phyloP scores from a whole-genome alignment of 2,329 filamentous ascomycete species.

The Xylaria sp. region DNA sequence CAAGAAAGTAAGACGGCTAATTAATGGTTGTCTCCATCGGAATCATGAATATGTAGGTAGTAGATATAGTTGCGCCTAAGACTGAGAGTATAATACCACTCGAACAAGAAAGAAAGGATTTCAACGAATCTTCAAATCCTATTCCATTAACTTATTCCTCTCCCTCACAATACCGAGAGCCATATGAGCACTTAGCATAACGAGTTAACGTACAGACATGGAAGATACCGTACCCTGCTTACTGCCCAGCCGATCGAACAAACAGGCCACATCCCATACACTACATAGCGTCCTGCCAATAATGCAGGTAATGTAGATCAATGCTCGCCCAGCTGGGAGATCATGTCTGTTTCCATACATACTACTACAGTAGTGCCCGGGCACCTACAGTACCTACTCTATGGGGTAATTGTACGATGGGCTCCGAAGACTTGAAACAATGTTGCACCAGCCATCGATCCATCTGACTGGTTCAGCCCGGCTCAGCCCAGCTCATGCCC shows the following conservation, averaged over 20 bases:
- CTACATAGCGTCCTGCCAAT: too few species aligned
- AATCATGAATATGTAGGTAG: not conserved
- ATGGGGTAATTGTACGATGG: not conserved
- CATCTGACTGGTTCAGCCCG: too few species aligned
- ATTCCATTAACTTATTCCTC: not conserved
- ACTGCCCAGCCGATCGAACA: not conserved
- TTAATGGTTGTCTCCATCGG: too few species aligned
- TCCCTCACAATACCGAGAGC: not conserved
- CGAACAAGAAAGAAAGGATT: not conserved
- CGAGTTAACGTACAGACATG: not conserved
- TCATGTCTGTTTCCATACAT: not conserved
- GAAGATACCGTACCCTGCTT: not conserved
- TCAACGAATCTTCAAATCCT: too few species aligned
- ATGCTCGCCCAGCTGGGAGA: not conserved
- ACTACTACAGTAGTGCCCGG: not conserved
- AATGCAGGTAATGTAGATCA: not conserved
- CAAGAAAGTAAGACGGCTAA: not conserved
- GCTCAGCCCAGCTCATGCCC: too few species aligned
- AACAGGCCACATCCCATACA: not conserved
- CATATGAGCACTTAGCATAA: too few species aligned
- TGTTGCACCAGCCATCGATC: conserved; percentile 1
- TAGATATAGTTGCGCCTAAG: not conserved
- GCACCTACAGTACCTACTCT: conserved; percentile 12
- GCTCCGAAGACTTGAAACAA: not conserved
- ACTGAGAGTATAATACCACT: not conserved